Evolutionary conservation across 306 rosid genomes (phyloP).

Genomic region (Betula pendula): DNA sequence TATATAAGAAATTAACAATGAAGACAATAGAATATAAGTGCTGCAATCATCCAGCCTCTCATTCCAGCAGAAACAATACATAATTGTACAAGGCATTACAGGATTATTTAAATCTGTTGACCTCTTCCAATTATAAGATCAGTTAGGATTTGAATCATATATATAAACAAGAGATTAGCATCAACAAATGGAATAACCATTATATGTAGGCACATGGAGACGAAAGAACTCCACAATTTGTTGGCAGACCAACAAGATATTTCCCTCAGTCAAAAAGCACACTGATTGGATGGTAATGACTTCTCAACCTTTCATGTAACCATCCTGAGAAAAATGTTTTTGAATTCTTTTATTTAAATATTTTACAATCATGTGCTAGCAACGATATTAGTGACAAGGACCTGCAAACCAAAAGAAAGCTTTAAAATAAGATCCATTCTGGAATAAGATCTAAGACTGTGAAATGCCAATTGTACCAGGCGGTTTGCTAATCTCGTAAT

Average conservation of each 20-base stretch:
- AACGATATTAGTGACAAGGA: background rate
- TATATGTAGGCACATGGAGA: slow-evolving; percentile 19
- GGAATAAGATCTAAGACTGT: background rate
- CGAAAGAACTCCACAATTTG: background rate
- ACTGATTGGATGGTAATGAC: background rate
- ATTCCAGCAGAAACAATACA: slow-evolving; percentile 1
- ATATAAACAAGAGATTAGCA: background rate
- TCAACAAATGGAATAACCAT: slow-evolving; percentile 4
- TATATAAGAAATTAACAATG: slow-evolving; percentile 9
- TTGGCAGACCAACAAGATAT: slow-evolving; percentile 3
- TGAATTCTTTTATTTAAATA: background rate
- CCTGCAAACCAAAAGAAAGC: background rate
- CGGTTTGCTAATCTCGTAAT: background rate
- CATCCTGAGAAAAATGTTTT: background rate
- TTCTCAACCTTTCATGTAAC: background rate
- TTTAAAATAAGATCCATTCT: background rate
- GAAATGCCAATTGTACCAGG: background rate
- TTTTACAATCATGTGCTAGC: background rate
- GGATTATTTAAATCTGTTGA: slow-evolving; percentile 23
- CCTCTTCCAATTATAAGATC: slow-evolving; percentile 15
- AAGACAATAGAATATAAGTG: background rate
- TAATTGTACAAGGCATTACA: slow-evolving; percentile 5
- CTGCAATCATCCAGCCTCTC: slow-evolving; percentile 24
- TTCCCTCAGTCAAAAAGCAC: background rate
- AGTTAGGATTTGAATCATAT: background rate